These are phyloP conservation scores for Geotrichum restrictum DNA, from an alignment of 1,139 yeast species.

Conservation along the genomic window DNA sequence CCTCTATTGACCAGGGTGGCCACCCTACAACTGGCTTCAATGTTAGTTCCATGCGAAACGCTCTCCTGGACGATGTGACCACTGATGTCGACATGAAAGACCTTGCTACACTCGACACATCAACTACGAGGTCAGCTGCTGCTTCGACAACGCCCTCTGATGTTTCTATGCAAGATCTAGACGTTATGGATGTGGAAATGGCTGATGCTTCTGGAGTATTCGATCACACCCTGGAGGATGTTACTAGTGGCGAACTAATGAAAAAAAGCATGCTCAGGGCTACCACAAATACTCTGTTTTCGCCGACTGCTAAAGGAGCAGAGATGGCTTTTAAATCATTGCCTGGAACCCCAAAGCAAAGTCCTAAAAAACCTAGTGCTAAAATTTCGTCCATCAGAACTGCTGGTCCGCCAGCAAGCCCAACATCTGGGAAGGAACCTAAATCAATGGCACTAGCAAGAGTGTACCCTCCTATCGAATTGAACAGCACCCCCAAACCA, in stretches of 20 bases:
- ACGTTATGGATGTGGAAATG: constrained; percentile 5
- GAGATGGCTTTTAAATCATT: constrained; percentile 15
- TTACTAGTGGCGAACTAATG: background rate
- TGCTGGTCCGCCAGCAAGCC: constrained; percentile 1
- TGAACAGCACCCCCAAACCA: no score
- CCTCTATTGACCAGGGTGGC: constrained; percentile 2
- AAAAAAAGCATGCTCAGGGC: constrained; percentile 2
- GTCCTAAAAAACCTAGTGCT: background rate
- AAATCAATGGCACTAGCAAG: background rate
- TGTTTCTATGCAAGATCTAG: background rate
- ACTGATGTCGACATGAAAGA: constrained; percentile 16
- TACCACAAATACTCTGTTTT: constrained; percentile 13
- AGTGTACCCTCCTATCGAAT: background rate
- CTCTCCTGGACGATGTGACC: constrained; percentile 6
- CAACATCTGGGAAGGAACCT: background rate
- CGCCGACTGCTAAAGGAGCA: constrained; percentile 21
- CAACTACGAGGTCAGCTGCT: background rate
- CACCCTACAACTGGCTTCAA: background rate
- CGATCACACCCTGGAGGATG: background rate
- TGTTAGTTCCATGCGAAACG: constrained; percentile 7
- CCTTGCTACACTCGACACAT: background rate
- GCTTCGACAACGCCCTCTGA: background rate
- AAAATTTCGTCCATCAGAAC: background rate
- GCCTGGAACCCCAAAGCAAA: background rate
- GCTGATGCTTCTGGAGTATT: constrained; percentile 1